Conservation (phyloP, 306 rosid species). For the Prunus davidiana region DNA sequence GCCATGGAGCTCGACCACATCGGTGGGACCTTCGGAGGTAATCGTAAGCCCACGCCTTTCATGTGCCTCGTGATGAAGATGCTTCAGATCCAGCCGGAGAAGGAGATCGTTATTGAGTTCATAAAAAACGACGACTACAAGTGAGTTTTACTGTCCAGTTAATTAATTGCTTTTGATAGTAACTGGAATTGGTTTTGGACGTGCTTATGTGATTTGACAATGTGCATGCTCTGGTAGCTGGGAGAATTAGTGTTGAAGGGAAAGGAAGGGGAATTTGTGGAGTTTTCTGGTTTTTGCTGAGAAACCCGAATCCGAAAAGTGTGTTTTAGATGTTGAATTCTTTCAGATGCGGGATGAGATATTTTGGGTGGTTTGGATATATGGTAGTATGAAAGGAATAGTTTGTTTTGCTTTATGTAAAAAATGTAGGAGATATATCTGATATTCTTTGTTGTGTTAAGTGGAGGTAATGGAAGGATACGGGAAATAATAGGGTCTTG, state of each 20-base stretch:
- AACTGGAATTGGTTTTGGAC: background rate
- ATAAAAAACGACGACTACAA: slow-evolving; percentile 94
- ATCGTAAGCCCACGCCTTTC: slow-evolving; percentile 90
- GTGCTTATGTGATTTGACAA: background rate
- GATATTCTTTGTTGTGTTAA: background rate
- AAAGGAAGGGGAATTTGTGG: background rate
- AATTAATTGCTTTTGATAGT: background rate
- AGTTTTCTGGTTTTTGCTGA: background rate
- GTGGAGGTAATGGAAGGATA: background rate
- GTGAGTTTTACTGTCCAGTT: slow-evolving; percentile 20
- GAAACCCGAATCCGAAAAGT: background rate
- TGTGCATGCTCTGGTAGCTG: background rate
- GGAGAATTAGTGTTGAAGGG: background rate
- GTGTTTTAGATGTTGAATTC: background rate
- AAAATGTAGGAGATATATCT: no score
- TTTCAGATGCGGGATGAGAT: background rate
- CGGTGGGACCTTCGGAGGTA: slow-evolving; percentile 91
- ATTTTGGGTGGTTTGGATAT: background rate
- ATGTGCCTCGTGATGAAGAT: slow-evolving; percentile 97
- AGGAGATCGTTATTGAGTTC: slow-evolving; percentile 95
- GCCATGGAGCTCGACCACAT: slow-evolving; percentile 98
- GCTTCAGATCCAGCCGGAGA: slow-evolving; percentile 99
- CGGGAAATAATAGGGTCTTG: background rate
- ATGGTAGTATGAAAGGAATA: background rate
- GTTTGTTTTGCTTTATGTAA: background rate